phyloP scores from a whole-genome alignment of 768 basidiomycete genomes.

The Lactarius vividus region DNA sequence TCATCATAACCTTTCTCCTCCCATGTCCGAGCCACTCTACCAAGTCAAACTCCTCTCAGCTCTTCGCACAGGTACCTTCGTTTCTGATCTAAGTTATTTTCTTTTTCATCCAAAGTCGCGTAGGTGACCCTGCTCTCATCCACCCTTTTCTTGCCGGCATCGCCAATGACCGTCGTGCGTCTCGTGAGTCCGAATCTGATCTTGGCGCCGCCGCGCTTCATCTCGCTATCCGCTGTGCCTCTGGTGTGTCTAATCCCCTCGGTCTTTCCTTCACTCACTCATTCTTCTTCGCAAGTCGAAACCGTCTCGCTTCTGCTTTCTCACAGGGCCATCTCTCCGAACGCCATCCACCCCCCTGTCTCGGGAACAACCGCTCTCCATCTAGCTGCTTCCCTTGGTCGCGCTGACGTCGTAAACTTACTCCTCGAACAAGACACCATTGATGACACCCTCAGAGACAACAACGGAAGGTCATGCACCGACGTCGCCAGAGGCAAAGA shows the following conservation, averaged over 20 bases:
- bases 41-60: constrained; percentile 44
- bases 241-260: constrained; percentile 45
- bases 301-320: constrained; percentile 67
- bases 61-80: constrained; percentile 38
- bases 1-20: background rate
- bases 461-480: constrained; percentile 59
- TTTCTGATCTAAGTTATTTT: background rate
- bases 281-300: constrained; percentile 43
- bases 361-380: constrained; percentile 73
- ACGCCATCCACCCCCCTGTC: constrained; percentile 68
- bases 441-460: constrained; percentile 74
- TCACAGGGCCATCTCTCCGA: constrained; percentile 76
- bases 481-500: constrained; percentile 76
- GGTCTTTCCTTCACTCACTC: background rate
- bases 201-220: constrained; percentile 75
- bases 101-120: background rate
- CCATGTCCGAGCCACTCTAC: constrained; percentile 37
- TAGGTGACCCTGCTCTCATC: constrained; percentile 77
- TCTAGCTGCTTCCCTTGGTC: constrained; percentile 69
- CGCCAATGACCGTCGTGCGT: constrained; percentile 56
- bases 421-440: constrained; percentile 77
- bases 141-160: constrained; percentile 81
- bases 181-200: constrained; percentile 50
- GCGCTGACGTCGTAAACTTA: constrained; percentile 68
- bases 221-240: constrained; percentile 79